Evolutionary conservation across 192 early-diverging fungal species (phyloP).

Genomic region (Umbelopsis isabellina): DNA sequence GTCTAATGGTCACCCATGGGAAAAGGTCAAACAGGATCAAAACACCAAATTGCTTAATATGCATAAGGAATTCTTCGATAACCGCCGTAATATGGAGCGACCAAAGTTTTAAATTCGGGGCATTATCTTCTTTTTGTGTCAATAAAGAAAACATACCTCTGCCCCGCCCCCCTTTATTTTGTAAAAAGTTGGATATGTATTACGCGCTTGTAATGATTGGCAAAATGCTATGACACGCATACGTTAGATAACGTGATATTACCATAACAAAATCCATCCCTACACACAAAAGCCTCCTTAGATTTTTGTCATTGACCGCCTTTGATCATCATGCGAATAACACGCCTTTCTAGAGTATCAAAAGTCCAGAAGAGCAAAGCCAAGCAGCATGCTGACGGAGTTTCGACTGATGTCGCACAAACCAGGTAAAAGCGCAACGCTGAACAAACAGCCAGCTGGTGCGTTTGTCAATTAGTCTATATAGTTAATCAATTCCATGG

Average conservation of each 20-base stretch:
- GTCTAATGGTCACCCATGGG: conserved; percentile 17
- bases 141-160: conserved; percentile 3
- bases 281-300: too few relatives aligned
- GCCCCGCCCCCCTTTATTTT: too few relatives aligned
- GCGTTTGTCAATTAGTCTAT: too few relatives aligned
- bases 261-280: too few relatives aligned
- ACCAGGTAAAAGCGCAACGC: neutral
- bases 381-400: neutral
- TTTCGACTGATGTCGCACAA: conserved; percentile 8
- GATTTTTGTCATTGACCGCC: too few relatives aligned
- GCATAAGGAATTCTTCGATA: conserved; percentile 22
- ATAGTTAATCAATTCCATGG: neutral
- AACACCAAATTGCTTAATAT: conserved; percentile 8
- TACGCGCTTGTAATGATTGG: neutral
- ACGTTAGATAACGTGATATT: too few relatives aligned
- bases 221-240: too few relatives aligned
- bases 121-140: neutral
- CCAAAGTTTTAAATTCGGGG: neutral
- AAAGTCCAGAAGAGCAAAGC: neutral
- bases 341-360: neutral
- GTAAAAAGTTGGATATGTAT: neutral
- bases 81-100: conserved; percentile 9
- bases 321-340: neutral
- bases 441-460: too few relatives aligned
- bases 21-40: conserved; percentile 15